A percentile compares a stretch with the other conserved stretches of the same genome.
These are phyloP conservation scores for Fraxinus quadrangulata DNA, from an alignment of 257 asterid genomes.

Conservation along the genomic window DNA sequence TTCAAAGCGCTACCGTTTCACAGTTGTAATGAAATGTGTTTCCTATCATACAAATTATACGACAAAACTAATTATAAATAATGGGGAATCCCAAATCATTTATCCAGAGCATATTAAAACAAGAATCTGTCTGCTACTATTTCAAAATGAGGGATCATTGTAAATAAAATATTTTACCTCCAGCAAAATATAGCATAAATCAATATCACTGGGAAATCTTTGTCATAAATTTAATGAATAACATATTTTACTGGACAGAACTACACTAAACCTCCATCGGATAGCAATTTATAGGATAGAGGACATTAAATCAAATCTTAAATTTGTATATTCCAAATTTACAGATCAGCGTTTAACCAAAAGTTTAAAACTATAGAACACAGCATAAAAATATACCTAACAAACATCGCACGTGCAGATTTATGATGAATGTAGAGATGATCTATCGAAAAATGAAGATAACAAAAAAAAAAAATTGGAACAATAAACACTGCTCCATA, in stretches of 20 bases:
- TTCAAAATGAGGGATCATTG: neutral
- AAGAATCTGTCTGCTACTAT: neutral
- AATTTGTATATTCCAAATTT: neutral
- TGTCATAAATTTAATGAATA: neutral
- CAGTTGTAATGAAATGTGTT: neutral
- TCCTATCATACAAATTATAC: neutral
- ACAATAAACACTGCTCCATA: neutral
- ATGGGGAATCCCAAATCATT: neutral
- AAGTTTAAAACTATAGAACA: neutral
- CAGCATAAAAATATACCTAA: neutral
- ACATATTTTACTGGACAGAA: neutral
- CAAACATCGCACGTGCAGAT: neutral
- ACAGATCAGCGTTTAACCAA: neutral
- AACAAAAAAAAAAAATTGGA: neutral
- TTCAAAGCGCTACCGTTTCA: neutral
- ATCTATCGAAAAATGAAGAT: neutral
- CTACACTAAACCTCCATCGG: neutral
- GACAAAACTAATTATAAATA: neutral
- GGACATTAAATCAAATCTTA: neutral
- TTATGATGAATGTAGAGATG: neutral
- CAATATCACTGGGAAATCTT: neutral
- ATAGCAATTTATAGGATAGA: neutral
- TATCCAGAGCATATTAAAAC: neutral
- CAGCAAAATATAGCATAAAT: neutral
- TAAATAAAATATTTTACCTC: neutral